Percentiles rank a stretch among this genome's conserved stretches.
phyloP scores from a whole-genome alignment of 2,329 filamentous ascomycete species.

The Penicillium corylophilum region DNA sequence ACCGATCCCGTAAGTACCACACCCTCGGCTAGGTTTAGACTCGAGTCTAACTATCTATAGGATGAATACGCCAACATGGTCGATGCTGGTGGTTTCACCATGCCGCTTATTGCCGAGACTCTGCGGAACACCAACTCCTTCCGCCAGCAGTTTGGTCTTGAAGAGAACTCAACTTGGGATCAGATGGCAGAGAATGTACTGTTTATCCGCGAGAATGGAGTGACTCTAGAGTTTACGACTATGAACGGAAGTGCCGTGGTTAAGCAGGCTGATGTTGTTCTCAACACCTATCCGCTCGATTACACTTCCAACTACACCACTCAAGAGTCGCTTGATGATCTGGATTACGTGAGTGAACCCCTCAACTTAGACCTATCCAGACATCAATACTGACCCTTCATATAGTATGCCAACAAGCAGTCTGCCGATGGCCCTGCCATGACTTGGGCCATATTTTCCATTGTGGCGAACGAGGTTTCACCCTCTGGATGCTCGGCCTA shows the following conservation, averaged over 20 bases:
- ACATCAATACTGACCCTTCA: neutral
- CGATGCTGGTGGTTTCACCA: constrained; percentile 68
- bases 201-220: constrained; percentile 57
- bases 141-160: constrained; percentile 55
- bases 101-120: constrained; percentile 58
- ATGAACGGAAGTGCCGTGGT: constrained; percentile 68
- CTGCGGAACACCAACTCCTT: constrained; percentile 59
- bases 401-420: constrained; percentile 65
- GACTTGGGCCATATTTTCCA: constrained; percentile 70
- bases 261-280: constrained; percentile 70
- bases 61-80: constrained; percentile 68
- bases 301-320: constrained; percentile 57
- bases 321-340: constrained; percentile 52
- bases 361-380: too few species aligned
- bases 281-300: constrained; percentile 64
- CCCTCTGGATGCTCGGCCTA: constrained; percentile 67
- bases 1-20: constrained; percentile 64
- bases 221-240: constrained; percentile 63
- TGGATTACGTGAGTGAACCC: constrained; percentile 60
- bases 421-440: constrained; percentile 68
- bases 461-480: constrained; percentile 64
- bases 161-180: constrained; percentile 58
- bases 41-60: constrained; percentile 24
- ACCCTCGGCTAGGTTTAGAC: neutral
- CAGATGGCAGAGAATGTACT: constrained; percentile 58